Evolutionary conservation across 108 stramenopile species (phyloP), one percentile per base, ranked within the genome.

Genomic region (Parmales sp.): DNA sequence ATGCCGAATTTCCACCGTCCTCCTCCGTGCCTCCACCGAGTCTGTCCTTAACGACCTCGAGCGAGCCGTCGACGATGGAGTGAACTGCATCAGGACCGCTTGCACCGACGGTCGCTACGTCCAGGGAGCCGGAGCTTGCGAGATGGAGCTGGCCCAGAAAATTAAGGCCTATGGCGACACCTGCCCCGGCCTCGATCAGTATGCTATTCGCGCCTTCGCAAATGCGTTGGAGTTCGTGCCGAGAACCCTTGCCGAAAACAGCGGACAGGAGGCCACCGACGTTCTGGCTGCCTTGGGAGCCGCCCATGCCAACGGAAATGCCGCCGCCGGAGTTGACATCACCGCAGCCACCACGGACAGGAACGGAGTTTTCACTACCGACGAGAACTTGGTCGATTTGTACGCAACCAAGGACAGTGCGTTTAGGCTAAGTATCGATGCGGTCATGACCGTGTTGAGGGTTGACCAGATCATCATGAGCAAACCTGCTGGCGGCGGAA

Each of bases 391-490:
- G 48, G 69, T 80, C 37, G 98, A 99, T 78, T 73, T 92, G 67
- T 71, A 84, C 67, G 50, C 71, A 13, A 85, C 90, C 41, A 99
- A 99, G 83, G 67, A 66, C 48, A 80, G 80, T 9, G 98, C 98
- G 9, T 80, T 99, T 63, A 85, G 93, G 34, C 82, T 97, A 45
- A 93, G 95, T 34, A 80, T 95, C 43, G 98, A 99, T 75, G 95
- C 94, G 5, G 92, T 94, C 1, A 78, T 93, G 48, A 99, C 98
- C 7, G 91, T 99, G 38, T 79, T 99, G 43, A 86, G 87, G 71
- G 90, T 98, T 13, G 96, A 99, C 81, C 96, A 97, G 76, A 97
- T 99, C 74, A 97, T 99, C 83, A 99, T 99, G 98, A 80, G 86
- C 72, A 99, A 96, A 74, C 94, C 82, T 44, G 91, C 94, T 22